Conservation (phyloP, 2,329 filamentous ascomycete genomes). For the Penicillium sp. region DNA sequence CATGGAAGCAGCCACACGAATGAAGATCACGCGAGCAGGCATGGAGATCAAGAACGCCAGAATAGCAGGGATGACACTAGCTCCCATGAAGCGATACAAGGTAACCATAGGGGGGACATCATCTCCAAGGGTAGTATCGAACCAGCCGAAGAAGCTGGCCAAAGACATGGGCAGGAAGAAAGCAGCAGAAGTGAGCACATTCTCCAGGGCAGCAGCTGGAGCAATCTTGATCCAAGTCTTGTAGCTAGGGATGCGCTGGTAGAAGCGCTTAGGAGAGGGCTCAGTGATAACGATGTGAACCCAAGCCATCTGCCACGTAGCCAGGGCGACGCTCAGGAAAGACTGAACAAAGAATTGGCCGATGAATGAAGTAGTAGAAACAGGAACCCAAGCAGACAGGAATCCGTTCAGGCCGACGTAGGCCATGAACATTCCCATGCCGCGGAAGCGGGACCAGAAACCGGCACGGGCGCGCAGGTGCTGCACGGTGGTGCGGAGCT, state of each 20-base stretch:
- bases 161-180: conserved; percentile 43
- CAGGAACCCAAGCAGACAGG: conserved; percentile 38
- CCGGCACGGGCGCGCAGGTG: conserved; percentile 67
- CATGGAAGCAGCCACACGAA: conserved; percentile 84
- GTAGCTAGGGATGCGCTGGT: conserved; percentile 68
- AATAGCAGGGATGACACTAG: conserved; percentile 46
- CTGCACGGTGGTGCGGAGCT: conserved; percentile 58
- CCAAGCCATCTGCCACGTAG: conserved; percentile 75
- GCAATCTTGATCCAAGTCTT: conserved; percentile 69
- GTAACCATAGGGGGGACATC: conserved; percentile 37
- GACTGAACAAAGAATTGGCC: conserved; percentile 54
- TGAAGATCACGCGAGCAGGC: conserved; percentile 73
- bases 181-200: conserved; percentile 55
- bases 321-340: conserved; percentile 61
- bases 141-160: conserved; percentile 49
- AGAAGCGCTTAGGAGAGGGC: conserved; percentile 64
- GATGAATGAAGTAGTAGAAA: conserved; percentile 39
- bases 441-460: conserved; percentile 68
- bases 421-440: conserved; percentile 55
- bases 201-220: conserved; percentile 65
- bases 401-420: conserved; percentile 53
- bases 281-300: conserved; percentile 81
- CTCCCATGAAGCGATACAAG: conserved; percentile 32
- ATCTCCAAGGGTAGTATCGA: conserved; percentile 34
- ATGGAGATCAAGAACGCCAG: conserved; percentile 67